phyloP scores from a whole-genome alignment of 2,329 filamentous ascomycete genomes.

The Pestalotiopsis sp. region DNA sequence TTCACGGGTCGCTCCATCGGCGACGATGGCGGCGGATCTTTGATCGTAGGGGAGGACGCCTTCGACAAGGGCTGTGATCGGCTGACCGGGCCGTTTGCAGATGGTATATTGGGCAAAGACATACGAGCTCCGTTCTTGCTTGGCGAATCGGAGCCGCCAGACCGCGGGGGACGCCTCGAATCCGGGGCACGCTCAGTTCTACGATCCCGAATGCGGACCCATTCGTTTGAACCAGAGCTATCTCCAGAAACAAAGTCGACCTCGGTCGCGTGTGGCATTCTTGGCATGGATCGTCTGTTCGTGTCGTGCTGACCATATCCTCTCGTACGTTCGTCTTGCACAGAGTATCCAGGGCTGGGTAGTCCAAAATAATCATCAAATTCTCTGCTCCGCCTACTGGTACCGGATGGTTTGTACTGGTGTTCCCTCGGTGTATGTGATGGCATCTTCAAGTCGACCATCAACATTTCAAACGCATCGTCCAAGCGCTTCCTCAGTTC shows the following conservation, averaged over 20 bases:
- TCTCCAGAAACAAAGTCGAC: neutral
- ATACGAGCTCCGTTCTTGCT: no score
- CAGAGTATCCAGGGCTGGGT: neutral
- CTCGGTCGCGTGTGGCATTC: neutral
- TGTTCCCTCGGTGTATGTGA: neutral
- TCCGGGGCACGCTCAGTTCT: neutral
- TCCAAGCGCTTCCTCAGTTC: constrained; percentile 61
- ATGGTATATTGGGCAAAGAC: no score
- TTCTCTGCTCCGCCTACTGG: neutral
- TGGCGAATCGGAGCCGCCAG: neutral
- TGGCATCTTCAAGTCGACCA: constrained; percentile 28
- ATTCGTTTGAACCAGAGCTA: neutral
- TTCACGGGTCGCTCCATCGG: neutral
- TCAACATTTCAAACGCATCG: constrained; percentile 51
- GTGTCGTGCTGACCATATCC: neutral
- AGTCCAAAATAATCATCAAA: neutral
- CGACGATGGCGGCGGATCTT: neutral
- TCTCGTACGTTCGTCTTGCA: neutral
- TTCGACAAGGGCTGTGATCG: neutral
- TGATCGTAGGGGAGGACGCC: neutral
- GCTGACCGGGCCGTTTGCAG: no score
- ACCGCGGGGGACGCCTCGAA: neutral
- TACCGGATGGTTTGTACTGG: neutral
- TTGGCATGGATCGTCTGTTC: neutral
- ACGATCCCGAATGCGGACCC: neutral